These are phyloP conservation scores for Elaeagnus macrophylla DNA, from an alignment of 306 rosid genomes.

Conservation along the genomic window DNA sequence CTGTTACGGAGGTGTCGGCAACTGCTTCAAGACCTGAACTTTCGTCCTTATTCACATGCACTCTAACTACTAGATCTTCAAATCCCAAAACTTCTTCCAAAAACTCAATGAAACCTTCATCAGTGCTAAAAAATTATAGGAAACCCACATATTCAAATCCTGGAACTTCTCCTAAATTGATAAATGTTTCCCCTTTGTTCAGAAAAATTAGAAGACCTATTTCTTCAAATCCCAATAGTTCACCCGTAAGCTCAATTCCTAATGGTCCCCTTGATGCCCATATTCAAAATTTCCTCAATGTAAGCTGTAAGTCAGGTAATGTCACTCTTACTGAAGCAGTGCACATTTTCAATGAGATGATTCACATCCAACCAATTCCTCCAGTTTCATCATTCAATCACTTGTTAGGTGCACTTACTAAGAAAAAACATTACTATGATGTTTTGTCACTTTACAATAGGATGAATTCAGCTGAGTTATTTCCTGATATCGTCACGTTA, in stretches of 20 bases:
- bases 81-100: background rate
- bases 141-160: slow-evolving; percentile 8
- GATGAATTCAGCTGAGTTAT: slow-evolving; percentile 11
- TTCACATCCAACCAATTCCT: slow-evolving; percentile 24
- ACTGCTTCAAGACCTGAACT: slow-evolving; percentile 6
- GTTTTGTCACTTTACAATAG: slow-evolving; percentile 4
- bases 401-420: slow-evolving; percentile 26
- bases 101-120: slow-evolving; percentile 5
- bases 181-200: background rate
- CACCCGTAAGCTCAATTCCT: background rate
- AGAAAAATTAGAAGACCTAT: background rate
- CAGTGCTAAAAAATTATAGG: background rate
- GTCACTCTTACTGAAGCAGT: slow-evolving; percentile 18
- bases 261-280: slow-evolving; percentile 6
- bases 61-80: slow-evolving; percentile 7
- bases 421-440: slow-evolving; percentile 25
- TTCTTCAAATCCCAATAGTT: background rate
- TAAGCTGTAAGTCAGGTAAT: slow-evolving; percentile 20
- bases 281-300: slow-evolving; percentile 16
- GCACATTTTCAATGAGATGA: slow-evolving; percentile 20
- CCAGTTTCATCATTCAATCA: slow-evolving; percentile 28
- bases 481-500: slow-evolving; percentile 18
- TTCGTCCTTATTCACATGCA: slow-evolving; percentile 11
- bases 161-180: slow-evolving; percentile 1
- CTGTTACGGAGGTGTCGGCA: background rate